These are phyloP conservation scores for Friedmanniomyces simplex DNA, from an alignment of 495 filamentous ascomycete genomes.

Conservation along the genomic window DNA sequence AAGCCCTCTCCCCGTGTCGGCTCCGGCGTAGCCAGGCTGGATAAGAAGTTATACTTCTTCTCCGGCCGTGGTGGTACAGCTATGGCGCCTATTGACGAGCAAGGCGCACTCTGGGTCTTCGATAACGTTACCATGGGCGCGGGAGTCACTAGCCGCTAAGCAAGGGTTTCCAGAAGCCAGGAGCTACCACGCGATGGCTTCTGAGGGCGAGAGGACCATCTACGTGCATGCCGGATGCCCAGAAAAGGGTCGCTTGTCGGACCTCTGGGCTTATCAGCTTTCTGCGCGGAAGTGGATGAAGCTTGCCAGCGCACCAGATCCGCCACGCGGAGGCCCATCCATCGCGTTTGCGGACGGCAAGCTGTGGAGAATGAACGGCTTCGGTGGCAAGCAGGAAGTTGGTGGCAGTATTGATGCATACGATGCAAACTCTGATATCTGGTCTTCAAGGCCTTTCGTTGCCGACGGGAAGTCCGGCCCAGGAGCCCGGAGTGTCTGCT, in stretches of 20 bases:
- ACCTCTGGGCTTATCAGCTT: constrained; percentile 66
- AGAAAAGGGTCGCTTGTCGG: constrained; percentile 44
- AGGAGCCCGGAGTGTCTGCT: constrained; percentile 41
- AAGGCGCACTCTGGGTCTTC: constrained; percentile 40
- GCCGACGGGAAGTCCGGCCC: constrained; percentile 35
- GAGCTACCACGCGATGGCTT: constrained; percentile 39
- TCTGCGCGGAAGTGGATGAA: constrained; percentile 48
- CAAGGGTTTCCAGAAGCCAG: constrained; percentile 33
- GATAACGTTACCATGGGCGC: constrained; percentile 31
- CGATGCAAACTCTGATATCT: constrained; percentile 27
- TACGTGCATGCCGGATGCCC: constrained; percentile 65
- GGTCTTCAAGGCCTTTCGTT: constrained; percentile 39
- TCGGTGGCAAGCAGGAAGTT: constrained; percentile 52
- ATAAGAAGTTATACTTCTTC: constrained; percentile 44
- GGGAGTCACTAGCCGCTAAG: constrained; percentile 20
- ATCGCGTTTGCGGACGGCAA: constrained; percentile 47
- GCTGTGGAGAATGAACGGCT: constrained; percentile 65
- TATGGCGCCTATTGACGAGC: constrained; percentile 45
- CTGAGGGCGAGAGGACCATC: constrained; percentile 43
- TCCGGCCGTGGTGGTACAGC: constrained; percentile 45
- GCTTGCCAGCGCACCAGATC: constrained; percentile 49
- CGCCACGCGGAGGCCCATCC: constrained; percentile 50
- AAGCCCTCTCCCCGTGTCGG: constrained; percentile 41
- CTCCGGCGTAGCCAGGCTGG: constrained; percentile 34
- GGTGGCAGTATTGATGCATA: constrained; percentile 56